Evolutionary conservation across 2,329 filamentous ascomycete species (phyloP), one percentile per base, ranked within the genome.

Genomic region (Remersonia thermophila): DNA sequence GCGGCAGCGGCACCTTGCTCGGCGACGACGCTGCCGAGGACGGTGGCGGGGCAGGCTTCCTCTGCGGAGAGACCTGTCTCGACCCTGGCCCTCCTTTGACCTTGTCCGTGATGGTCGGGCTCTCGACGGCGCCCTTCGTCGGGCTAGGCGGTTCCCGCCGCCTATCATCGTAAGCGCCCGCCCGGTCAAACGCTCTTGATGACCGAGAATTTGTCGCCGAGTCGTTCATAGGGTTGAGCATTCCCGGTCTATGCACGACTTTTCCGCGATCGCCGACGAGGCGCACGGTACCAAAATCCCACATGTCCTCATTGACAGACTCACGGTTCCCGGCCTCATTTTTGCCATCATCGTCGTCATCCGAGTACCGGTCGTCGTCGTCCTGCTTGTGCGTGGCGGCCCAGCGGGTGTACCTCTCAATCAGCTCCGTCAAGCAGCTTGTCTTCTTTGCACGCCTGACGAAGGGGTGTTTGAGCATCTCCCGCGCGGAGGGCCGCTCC

Each of bases 281-380:
- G 38, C 87, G 73, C 35, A 98, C 84, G 0, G 91, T 98, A 30
- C 91, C 91, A 63, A 98, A 98, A 57, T 98, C 91, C 91, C 91
- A 98, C 54, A 96, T 75, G 56, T 96, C 91, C 55, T 95, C 84
- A 43, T 80, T 70, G 7, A 73, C 63, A 13, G 44, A 56, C 50
- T 35, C 58, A 47, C 35, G 55, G 50, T 31, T 59, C 52, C 38
- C 66, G 59, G 32, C 66, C 58, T 46, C 41, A 13, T 50, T 34
- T 3, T 38, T 41, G 32, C 73, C 68, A 27, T 72, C 66, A 3
- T 38, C 42, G 32, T 73, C 68, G 27, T 72, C 66, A 7, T 65
- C 67, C 15, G 83, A 76, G 18, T 69, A 65, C 17, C 73, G 69
- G 7, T 85, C 81, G 2, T 82, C 75, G 11, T 77, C 73, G 25